Percentiles rank a stretch among this genome's conserved stretches.
These are phyloP conservation scores for Phytophthora cajani DNA, from an alignment of 352 stramenopile genomes.

Conservation along the genomic window DNA sequence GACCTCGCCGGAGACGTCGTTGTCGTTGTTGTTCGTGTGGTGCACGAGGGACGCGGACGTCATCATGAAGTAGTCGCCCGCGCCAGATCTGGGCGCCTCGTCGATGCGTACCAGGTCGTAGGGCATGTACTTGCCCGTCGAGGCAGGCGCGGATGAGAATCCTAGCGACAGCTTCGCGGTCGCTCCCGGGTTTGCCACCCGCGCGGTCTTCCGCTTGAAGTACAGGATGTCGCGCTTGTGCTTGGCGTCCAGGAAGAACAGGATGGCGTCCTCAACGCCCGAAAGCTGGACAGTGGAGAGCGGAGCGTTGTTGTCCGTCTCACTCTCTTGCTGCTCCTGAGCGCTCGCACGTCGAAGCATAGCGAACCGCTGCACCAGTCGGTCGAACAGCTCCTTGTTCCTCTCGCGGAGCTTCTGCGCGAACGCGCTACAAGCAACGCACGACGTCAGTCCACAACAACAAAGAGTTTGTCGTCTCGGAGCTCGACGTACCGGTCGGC, in stretches of 20 bases:
- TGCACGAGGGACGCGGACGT: constrained; percentile 66
- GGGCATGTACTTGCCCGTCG: constrained; percentile 50
- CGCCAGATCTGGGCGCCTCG: constrained; percentile 31
- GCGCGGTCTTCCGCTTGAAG: constrained; percentile 46
- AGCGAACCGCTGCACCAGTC: constrained; percentile 39
- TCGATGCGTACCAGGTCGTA: constrained; percentile 64
- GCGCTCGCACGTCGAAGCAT: constrained; percentile 23
- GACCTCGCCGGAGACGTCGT: constrained; percentile 50
- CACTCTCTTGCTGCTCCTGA: not conserved
- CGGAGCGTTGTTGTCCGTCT: constrained; percentile 12
- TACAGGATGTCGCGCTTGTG: constrained; percentile 78
- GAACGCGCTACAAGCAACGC: constrained; percentile 24
- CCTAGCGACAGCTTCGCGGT: constrained; percentile 35
- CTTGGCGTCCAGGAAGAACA: constrained; percentile 77
- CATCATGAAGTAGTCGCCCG: constrained; percentile 76
- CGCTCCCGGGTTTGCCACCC: constrained; percentile 7
- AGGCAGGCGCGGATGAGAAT: constrained; percentile 26
- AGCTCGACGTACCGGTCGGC: constrained; percentile 26
- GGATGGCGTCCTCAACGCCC: constrained; percentile 68
- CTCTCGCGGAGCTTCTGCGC: constrained; percentile 44
- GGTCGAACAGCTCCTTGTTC: constrained; percentile 47
- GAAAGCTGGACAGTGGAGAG: constrained; percentile 18
- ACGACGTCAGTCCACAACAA: not conserved
- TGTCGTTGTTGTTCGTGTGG: constrained; percentile 49
- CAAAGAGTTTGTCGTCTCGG: not conserved